Conservation (phyloP, 139 green algal genomes). For the Haematococcus lacustris region DNA sequence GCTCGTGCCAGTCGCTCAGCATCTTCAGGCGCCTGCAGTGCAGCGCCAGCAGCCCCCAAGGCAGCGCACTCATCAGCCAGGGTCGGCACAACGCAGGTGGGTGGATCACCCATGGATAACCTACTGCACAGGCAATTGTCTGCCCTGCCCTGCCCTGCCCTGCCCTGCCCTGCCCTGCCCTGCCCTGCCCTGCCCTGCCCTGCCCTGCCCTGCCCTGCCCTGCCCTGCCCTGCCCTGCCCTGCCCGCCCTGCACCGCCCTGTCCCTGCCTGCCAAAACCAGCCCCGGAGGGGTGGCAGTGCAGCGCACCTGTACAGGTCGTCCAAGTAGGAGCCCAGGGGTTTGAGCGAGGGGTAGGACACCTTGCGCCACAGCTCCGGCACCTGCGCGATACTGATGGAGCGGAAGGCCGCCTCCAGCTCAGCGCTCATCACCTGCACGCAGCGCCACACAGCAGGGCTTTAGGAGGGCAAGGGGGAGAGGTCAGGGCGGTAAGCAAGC, state of each 20-base stretch:
- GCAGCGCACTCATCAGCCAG: too few species aligned
- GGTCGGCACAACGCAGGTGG: not conserved
- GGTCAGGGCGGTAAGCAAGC: too few species aligned
- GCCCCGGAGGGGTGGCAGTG: too few species aligned
- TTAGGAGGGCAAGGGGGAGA: too few species aligned
- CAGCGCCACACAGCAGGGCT: too few species aligned
- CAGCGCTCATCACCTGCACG: conserved; percentile 62
- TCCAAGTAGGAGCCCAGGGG: conserved; percentile 62
- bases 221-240: conserved; percentile 55
- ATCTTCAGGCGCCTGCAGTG: conserved; percentile 53
- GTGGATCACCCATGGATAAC: not conserved
- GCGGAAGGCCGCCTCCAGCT: conserved; percentile 65
- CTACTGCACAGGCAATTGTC: not conserved
- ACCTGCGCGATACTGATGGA: conserved; percentile 57
- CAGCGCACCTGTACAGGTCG: conserved; percentile 65
- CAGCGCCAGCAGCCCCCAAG: too few species aligned
- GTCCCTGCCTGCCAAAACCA: conserved; percentile 39
- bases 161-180: not conserved
- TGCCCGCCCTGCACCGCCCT: conserved; percentile 48
- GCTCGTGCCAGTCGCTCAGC: conserved; percentile 43
- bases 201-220: not conserved
- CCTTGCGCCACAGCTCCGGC: conserved; percentile 57
- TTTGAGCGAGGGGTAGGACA: conserved; percentile 64
- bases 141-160: not conserved
- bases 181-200: not conserved